Conservation (phyloP, 2,329 filamentous ascomycete genomes). For the Cladophialophora carrionii region DNA sequence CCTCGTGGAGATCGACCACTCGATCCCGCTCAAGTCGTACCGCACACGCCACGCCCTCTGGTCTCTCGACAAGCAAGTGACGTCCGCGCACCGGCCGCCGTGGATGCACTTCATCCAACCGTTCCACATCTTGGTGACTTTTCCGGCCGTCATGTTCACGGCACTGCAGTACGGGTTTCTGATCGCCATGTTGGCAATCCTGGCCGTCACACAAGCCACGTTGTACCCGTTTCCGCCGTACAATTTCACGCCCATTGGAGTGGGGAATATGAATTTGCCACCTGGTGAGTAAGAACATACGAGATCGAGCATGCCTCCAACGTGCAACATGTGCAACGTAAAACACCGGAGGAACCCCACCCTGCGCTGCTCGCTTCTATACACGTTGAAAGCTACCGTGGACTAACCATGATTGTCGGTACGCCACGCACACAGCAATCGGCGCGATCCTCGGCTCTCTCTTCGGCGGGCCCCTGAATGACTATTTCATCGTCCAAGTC, state of each 20-base stretch:
- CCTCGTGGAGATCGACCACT: slow-evolving; percentile 39
- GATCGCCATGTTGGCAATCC: slow-evolving; percentile 45
- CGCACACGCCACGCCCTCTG: slow-evolving; percentile 38
- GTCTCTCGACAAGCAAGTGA: slow-evolving; percentile 34
- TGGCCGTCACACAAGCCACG: slow-evolving; percentile 43
- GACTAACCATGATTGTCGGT: too few species aligned
- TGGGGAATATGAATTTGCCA: slow-evolving; percentile 43
- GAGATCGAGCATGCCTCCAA: neutral
- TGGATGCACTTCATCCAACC: slow-evolving; percentile 44
- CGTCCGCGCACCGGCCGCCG: slow-evolving; percentile 38
- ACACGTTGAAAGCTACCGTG: too few species aligned
- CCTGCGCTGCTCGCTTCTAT: too few species aligned
- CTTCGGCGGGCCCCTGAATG: slow-evolving; percentile 48
- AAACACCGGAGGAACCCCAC: too few species aligned
- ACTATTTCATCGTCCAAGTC: slow-evolving; percentile 48
- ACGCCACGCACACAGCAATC: slow-evolving; percentile 41
- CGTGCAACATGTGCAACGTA: too few species aligned
- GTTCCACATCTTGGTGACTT: slow-evolving; percentile 41
- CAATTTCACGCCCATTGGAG: slow-evolving; percentile 41
- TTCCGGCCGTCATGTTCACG: slow-evolving; percentile 49
- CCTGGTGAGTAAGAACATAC: slow-evolving; percentile 20
- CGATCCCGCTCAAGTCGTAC: slow-evolving; percentile 41
- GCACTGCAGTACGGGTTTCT: slow-evolving; percentile 48
- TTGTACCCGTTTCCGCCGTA: slow-evolving; percentile 46
- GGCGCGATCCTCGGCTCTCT: slow-evolving; percentile 48